Evolutionary conservation across 2,329 filamentous ascomycete species (phyloP), one percentile per base, ranked within the genome.

Genomic region (Cordyceps fumosorosea): DNA sequence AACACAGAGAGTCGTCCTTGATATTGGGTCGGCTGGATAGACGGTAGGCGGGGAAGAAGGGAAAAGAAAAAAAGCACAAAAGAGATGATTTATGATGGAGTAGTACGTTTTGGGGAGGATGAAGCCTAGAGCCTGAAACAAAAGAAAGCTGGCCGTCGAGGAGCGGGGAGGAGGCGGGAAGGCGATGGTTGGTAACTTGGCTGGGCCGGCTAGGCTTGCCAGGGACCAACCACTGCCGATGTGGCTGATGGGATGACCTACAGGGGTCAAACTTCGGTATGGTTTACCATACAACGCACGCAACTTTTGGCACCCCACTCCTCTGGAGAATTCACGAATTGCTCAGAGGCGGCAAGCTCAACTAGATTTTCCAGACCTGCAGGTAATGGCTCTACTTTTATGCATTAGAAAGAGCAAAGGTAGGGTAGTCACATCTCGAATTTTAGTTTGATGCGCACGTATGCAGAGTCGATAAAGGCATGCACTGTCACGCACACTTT

Each of bases 21-120:
- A 42, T 61, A 55, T 61, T 50, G 59, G 24, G 51, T 34, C 52
- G 51, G 44, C 32, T 59, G 34, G 48, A 20, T 12, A 42, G 51
- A 42, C 42, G 22, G 45, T 3, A 20, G 14, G 22, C 8, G 45
- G 22, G 45, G 14, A 26, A 50, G 22, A 40, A 5, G 29, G 22
- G 52, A 10, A 20, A n/a, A 34, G 12, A 51, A 12, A 18, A 48
- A 26, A 32, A 34, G 54, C 14, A 45, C 52, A 34, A 42, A 56
- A 56, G 52, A 56, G 52, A 62, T 62, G 52, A 56, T 47, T 50
- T 55, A 45, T 56, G 52, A 51, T 56, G 59, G 29, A 62, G 59
- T 44, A 26, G 52, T 22, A 55, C 40, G 45, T 56, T 42, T 62
- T 50, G n/a, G 20, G 20, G 50, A 48, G 51, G 58, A 45, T 48